A percentile compares a stretch with the other conserved stretches of the same genome.
phyloP scores from a whole-genome alignment of 805 yeast genomes.

The Gaillardinia entomophila region DNA sequence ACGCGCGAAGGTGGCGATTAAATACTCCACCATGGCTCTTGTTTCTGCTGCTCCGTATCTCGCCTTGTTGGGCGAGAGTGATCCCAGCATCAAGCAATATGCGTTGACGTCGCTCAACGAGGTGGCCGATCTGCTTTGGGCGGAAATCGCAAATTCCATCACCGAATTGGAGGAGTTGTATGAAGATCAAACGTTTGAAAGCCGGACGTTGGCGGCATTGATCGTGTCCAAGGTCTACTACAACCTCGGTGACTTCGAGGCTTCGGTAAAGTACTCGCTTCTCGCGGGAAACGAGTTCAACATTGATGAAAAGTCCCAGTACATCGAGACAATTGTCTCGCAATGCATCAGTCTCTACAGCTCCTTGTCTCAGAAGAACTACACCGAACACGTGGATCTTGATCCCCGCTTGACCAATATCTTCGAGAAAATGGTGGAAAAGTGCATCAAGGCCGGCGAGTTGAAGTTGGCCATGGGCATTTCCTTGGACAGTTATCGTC shows the following conservation, averaged over 20 bases:
- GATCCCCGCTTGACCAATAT: slow-evolving; percentile 62
- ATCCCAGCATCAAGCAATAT: slow-evolving; percentile 67
- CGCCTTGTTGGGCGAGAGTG: slow-evolving; percentile 83
- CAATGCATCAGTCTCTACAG: slow-evolving; percentile 86
- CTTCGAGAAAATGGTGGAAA: slow-evolving; percentile 81
- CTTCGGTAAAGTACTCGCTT: slow-evolving; percentile 84
- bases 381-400: slow-evolving; percentile 26
- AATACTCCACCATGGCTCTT: slow-evolving; percentile 41
- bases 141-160: slow-evolving; percentile 90
- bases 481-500: slow-evolving; percentile 79
- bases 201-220: slow-evolving; percentile 81
- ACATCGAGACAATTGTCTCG: slow-evolving; percentile 87
- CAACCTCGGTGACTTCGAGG: slow-evolving; percentile 88
- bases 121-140: slow-evolving; percentile 90
- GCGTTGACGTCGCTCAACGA: slow-evolving; percentile 79
- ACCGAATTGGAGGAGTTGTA: slow-evolving; percentile 85
- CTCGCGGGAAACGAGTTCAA: slow-evolving; percentile 79
- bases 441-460: slow-evolving; percentile 70
- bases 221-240: slow-evolving; percentile 86
- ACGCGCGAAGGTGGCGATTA: no score
- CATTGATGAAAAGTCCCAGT: slow-evolving; percentile 72
- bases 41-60: slow-evolving; percentile 89
- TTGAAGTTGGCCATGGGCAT: slow-evolving; percentile 82
- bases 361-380: slow-evolving; percentile 47
- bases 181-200: slow-evolving; percentile 75